Evolutionary conservation across 2,329 filamentous ascomycete species (phyloP), one percentile per base, ranked within the genome.

Genomic region (Sclerotinia subarctica): DNA sequence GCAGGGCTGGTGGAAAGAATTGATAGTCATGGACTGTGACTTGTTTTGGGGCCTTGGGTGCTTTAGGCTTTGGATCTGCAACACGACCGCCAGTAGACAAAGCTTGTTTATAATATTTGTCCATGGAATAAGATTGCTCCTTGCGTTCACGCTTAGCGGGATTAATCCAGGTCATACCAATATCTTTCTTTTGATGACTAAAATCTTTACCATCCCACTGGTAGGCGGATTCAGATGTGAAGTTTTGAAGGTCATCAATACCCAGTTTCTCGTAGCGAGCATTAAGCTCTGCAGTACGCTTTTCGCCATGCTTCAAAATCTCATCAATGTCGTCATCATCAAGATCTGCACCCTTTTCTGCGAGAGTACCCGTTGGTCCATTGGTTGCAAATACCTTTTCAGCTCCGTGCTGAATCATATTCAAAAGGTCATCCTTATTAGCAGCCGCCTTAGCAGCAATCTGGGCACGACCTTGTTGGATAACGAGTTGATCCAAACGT

Each of bases 121-220:
- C 96, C 82, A 99, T 97, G 0, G 94, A 97, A 78, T 99, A 99
- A 6, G 93, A 93, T 78, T 97, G 93, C 77, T 98, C 94, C 79
- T 98, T 99, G 76, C 95, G 92, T 81, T 99, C 96, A 79, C 95
- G 94, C 84, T 99, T 99, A 21, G 94, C 89, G 2, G 95, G 96
- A 75, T 99, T 97, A 81, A 99, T 99, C 96, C 96, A 99, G 76
- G 84, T 94, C 72, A 97, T 86, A 60, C 92, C 93, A 71, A 97
- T 92, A 62, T 96, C 93, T 79, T 96, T 96, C 81, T 96, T 96
- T 77, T 90, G 87, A 69, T 91, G 92, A 65, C 93, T 92, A 78
- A 99, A 99, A 75, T 94, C 94, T 80, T 98, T 90, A 58, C 95
- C 95, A 72, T 99, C 99, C 96, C 96, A 99, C 77, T 98, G 95